Base-by-base conservation (phyloP, 306 rosid genomes). In the Pyrus betulifolia region DNA sequence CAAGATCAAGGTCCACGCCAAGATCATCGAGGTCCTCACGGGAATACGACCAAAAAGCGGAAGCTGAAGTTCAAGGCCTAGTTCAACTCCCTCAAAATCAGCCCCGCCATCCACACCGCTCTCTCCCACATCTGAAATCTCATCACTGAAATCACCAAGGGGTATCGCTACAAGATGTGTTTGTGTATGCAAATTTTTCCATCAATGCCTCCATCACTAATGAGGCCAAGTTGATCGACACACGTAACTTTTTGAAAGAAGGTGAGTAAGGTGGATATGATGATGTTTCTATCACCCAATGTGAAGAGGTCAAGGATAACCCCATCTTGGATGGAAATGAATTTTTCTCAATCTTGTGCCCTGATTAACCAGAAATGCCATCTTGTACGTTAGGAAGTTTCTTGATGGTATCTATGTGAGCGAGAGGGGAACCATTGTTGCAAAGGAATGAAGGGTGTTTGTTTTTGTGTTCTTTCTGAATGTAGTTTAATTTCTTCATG, bases 281-380 rank as follows among this genome's bases (percentile, higher is more conserved):
- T 0, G 97, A 91, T 9, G 97, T 91, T 27, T 63, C 91, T 2
- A 74, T 91, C 44, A 5, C 77, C 11, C 86, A 95, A 51, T 91
- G 91, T 54, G 97, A 91, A 10, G 89, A 91, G 84, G 97, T 91
- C 3, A 91, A 91, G 76, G 97, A 88, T 67, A 91, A 91, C 65
- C 70, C 89, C 27, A 22, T 91, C 4, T 76, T 91, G 83, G 97
- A 89, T 30, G 97, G 97, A 11, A 91, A 91, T 22, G 97, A 91
- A 85, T 89, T 33, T 91, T 71, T 89, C 97, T 42, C 62, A 93
- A 44, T 89, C 97, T 0, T 75, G 82, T 74, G 97, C 95, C 35
- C 81, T 91, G 44, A 91, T 91, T 42, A 91, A 89, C 61, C 97
- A 91, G 97, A 92, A 92, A 90, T 92, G 97, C 28, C 93, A 92